Evolutionary conservation across 768 basidiomycete genomes (phyloP), one percentile per base, ranked within the genome.

Genomic region (Sporobolomyces phaffii): DNA sequence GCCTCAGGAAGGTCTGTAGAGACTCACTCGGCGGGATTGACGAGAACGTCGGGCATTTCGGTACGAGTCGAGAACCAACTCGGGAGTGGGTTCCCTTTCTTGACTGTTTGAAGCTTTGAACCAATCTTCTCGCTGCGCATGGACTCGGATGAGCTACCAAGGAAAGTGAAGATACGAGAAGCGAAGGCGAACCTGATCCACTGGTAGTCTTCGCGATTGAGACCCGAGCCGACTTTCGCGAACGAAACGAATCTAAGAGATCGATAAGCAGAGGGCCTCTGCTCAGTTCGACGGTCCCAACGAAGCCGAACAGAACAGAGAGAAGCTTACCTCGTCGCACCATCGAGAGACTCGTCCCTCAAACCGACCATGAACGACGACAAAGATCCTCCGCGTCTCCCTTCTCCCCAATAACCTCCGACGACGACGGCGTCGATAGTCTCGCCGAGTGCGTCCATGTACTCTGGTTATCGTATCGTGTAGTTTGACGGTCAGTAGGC

Each of bases 401-500:
- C 87, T 52, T 83, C 84, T 5, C 96, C 96, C 75, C 90, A 97
- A 74, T 90, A 88, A 1, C 88, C 94, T 63, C 90, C 90, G 38
- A 98, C 85, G 28, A 98, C 91, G 11, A 98, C 79, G 1, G 94
- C 84, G 73, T 97, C 94, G 5, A 93, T 86, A 0, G 88, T 92
- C 79, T 96, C 91, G 10, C 90, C 91, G 83, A 93, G 84, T 66
- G 90, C 87, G 72, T 93, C 91, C 89, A 73, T 75, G 41, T 62
- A 75, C 79, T 57, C 70, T 88, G 89, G 14, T 20, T 14, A 31
- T 3, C n/a, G n/a, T n/a, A n/a, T n/a, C n/a, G 50, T 14, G 20
- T 51, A 13, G 33, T 24, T 10, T 86, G 89, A 88, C 70, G 90
- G 91, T 76, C 91, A 89, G 1, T 88, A 88, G 73, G 90, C 90